Conservation (phyloP, 2,329 filamentous ascomycete species). For the Monosporascus sp. region DNA sequence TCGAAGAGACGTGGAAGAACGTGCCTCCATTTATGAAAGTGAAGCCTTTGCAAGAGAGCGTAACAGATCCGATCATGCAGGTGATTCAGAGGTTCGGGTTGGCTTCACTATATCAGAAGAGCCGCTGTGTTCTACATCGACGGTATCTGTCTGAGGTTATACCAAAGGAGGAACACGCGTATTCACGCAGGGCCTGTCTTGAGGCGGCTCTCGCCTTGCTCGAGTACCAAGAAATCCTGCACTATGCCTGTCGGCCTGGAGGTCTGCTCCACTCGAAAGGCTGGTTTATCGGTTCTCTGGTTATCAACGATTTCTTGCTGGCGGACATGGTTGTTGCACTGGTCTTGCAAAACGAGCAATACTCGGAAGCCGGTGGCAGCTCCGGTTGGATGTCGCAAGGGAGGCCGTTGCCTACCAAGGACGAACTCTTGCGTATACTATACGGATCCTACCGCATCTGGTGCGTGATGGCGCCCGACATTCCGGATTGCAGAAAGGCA, state of each 20-base stretch:
- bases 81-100: conserved; percentile 51
- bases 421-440: conserved; percentile 35
- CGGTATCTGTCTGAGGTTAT: conserved; percentile 43
- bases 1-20: conserved; percentile 39
- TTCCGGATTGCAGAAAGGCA: conserved; percentile 40
- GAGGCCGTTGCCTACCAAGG: conserved; percentile 28
- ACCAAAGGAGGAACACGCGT: conserved; percentile 40
- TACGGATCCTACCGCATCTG: conserved; percentile 40
- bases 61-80: conserved; percentile 41
- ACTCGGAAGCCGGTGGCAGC: conserved; percentile 30
- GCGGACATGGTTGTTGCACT: conserved; percentile 57
- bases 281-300: conserved; percentile 54
- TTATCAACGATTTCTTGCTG: conserved; percentile 57
- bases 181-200: conserved; percentile 47
- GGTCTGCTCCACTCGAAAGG: conserved; percentile 45
- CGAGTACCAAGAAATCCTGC: conserved; percentile 41
- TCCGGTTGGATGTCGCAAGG: conserved; percentile 30
- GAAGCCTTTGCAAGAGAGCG: conserved; percentile 40
- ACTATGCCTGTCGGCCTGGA: conserved; percentile 46
- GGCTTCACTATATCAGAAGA: conserved; percentile 48
- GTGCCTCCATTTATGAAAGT: conserved; percentile 46
- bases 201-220: conserved; percentile 45
- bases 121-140: conserved; percentile 50
- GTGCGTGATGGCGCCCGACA: conserved; percentile 31
- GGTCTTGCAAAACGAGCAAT: conserved; percentile 38